Evolutionary conservation across 2,329 filamentous ascomycete species (phyloP).

Genomic region (Hymenoscyphus fraxineus): DNA sequence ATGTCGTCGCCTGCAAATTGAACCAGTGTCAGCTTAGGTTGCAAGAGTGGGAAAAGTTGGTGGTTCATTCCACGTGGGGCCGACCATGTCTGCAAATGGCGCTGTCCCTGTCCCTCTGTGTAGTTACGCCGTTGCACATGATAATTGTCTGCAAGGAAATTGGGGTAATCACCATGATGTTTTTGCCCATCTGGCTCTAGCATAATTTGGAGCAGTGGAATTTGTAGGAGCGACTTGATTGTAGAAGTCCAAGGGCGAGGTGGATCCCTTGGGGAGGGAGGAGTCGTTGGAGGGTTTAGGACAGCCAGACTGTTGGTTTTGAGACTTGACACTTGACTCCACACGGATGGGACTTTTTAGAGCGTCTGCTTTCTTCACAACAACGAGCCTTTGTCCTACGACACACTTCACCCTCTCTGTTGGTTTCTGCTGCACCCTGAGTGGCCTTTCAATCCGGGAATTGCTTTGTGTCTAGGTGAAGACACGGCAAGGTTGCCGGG

Average conservation of each 20-base stretch:
- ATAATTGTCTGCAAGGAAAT: slow-evolving; percentile 1
- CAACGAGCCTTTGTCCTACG: neutral
- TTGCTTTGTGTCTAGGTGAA: neutral
- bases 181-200: slow-evolving; percentile 33
- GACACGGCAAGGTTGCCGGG: neutral
- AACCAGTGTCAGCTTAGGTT: neutral
- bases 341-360: neutral
- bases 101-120: neutral
- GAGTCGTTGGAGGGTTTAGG: neutral
- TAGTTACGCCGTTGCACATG: neutral
- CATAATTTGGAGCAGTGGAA: slow-evolving; percentile 28
- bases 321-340: neutral
- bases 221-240: neutral
- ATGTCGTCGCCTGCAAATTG: slow-evolving; percentile 27
- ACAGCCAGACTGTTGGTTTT: neutral
- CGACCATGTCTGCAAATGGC: neutral
- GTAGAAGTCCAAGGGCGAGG: neutral
- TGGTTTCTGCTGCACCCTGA: neutral
- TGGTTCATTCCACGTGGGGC: neutral
- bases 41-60: neutral
- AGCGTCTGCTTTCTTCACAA: neutral
- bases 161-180: slow-evolving; percentile 30
- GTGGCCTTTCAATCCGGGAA: no score
- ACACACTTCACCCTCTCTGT: neutral
- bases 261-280: neutral